phyloP scores from a whole-genome alignment of 192 early-diverging fungal genomes.

The Spizellomyces sp. region DNA sequence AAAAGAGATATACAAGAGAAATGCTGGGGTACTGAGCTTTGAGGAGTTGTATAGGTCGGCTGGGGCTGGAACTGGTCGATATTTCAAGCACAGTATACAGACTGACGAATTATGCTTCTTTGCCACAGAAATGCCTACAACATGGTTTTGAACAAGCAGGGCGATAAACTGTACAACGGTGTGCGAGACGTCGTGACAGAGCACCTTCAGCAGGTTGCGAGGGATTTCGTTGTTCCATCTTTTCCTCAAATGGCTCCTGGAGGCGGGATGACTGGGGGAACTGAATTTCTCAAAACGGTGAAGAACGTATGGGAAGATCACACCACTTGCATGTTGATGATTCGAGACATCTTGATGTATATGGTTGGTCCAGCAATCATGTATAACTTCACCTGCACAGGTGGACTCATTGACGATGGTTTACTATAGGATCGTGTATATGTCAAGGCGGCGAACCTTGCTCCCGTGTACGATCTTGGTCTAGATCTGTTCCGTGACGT shows the following conservation, averaged over 20 bases:
- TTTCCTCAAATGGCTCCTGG: slow-evolving; percentile 52
- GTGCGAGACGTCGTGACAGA: slow-evolving; percentile 70
- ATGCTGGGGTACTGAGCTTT: slow-evolving; percentile 76
- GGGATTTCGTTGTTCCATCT: slow-evolving; percentile 60
- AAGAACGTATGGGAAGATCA: slow-evolving; percentile 84
- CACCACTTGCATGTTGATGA: slow-evolving; percentile 81
- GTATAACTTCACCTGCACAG: slow-evolving; percentile 19
- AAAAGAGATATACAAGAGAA: slow-evolving; percentile 80
- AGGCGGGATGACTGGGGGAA: slow-evolving; percentile 44
- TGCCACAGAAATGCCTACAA: slow-evolving; percentile 74
- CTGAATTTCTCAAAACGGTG: slow-evolving; percentile 68
- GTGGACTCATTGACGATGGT: not conserved
- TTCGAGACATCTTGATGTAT: slow-evolving; percentile 85
- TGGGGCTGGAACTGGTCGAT: not conserved
- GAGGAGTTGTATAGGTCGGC: slow-evolving; percentile 82
- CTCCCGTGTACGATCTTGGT: slow-evolving; percentile 71
- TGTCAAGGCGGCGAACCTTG: slow-evolving; percentile 30
- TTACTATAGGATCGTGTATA: slow-evolving; percentile 41
- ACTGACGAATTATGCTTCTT: not conserved
- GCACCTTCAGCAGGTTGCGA: slow-evolving; percentile 67
- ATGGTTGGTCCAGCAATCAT: slow-evolving; percentile 57
- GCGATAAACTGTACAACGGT: slow-evolving; percentile 77
- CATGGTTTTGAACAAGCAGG: slow-evolving; percentile 82
- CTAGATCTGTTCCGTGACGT: slow-evolving; percentile 77
- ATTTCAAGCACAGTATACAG: not conserved